Conservation (phyloP, 2,329 filamentous ascomycete genomes). For the Huntiella savannae region DNA sequence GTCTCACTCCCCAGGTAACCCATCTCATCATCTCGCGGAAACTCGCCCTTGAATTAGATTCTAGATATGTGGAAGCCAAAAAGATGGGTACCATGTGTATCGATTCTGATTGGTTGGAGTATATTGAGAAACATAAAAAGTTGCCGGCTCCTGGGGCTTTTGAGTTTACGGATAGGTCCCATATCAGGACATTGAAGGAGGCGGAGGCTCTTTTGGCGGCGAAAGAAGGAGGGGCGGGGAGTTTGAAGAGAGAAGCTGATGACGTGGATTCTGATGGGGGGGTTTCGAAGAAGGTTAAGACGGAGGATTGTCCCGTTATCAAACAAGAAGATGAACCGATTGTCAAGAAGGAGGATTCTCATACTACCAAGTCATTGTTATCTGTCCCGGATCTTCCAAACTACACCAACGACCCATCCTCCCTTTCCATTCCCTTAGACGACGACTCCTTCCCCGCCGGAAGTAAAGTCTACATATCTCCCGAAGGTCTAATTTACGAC, state of each 20-base stretch:
- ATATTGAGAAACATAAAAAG: slow-evolving; percentile 14
- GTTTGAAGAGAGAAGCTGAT: background rate
- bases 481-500: slow-evolving; percentile 51
- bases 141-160: slow-evolving; percentile 10
- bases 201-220: background rate
- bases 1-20: slow-evolving; percentile 31
- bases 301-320: background rate
- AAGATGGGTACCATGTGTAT: slow-evolving; percentile 34
- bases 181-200: background rate
- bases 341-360: slow-evolving; percentile 14
- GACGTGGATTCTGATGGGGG: background rate
- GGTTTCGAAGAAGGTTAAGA: background rate
- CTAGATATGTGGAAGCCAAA: slow-evolving; percentile 32
- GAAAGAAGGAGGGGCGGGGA: too few species aligned
- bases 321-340: background rate
- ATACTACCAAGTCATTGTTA: too few species aligned
- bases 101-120: slow-evolving; percentile 37
- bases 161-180: slow-evolving; percentile 1
- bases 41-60: slow-evolving; percentile 29
- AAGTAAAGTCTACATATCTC: slow-evolving; percentile 45
- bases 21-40: slow-evolving; percentile 36
- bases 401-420: too few species aligned
- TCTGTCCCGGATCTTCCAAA: too few species aligned
- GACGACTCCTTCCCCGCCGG: slow-evolving; percentile 17
- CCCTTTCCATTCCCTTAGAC: slow-evolving; percentile 30